phyloP scores from a whole-genome alignment of 495 filamentous ascomycete species.

The Hypoxylon lenormandii region DNA sequence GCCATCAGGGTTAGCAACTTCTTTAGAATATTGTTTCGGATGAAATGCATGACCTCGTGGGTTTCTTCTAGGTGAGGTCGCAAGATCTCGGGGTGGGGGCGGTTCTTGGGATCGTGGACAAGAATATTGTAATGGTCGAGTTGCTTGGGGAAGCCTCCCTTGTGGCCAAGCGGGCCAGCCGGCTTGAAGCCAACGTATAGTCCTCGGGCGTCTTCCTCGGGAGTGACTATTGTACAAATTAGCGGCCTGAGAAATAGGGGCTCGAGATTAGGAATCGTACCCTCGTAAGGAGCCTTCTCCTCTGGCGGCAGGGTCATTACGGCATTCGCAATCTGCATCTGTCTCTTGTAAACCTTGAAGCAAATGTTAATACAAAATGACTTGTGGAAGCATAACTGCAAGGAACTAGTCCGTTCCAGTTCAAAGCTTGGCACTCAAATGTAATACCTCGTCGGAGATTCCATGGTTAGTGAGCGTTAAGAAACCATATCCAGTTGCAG shows the following conservation, averaged over 20 bases:
- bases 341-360: neutral
- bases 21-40: neutral
- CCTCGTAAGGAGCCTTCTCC: neutral
- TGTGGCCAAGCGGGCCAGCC: neutral
- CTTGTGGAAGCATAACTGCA: too few species aligned
- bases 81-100: neutral
- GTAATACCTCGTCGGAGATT: neutral
- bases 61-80: neutral
- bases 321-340: neutral
- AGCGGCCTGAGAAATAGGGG: neutral
- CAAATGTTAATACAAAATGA: too few species aligned
- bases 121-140: neutral
- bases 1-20: neutral
- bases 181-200: neutral
- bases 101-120: neutral
- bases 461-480: neutral
- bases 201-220: neutral
- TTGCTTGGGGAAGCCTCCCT: neutral
- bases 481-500: slow-evolving; percentile 2
- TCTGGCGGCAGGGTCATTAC: neutral
- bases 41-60: neutral
- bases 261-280: neutral
- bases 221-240: neutral
- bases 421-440: too few species aligned
- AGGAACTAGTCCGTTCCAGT: too few species aligned